Percentiles rank a stretch among this genome's conserved stretches.
Evolutionary conservation across 1,284 basidiomycete species (phyloP).

Genomic region (Coniophora puteana): DNA sequence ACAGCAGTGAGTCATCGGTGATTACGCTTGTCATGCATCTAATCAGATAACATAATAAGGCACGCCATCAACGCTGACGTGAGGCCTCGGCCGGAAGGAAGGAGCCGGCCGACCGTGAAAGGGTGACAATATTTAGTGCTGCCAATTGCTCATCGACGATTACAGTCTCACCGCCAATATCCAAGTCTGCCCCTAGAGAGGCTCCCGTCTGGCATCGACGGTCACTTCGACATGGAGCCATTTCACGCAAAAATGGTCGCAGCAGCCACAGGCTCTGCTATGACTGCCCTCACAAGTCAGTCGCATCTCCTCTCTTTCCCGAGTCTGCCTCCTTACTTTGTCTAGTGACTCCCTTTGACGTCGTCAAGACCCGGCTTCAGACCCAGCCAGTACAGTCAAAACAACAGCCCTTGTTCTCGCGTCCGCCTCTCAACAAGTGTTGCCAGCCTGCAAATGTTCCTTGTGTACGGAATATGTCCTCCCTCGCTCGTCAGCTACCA

Average conservation of each 20-base stretch:
- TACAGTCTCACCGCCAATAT: too few relatives aligned
- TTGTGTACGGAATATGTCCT: slow-evolving; percentile 78
- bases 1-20: too few relatives aligned
- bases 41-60: too few relatives aligned
- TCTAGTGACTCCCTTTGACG: slow-evolving; percentile 92
- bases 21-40: too few relatives aligned
- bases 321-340: background rate
- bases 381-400: too few relatives aligned
- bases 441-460: slow-evolving; percentile 60
- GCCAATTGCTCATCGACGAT: too few relatives aligned
- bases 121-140: too few relatives aligned
- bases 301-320: slow-evolving; percentile 12
- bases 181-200: too few relatives aligned
- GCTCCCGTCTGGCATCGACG: too few relatives aligned
- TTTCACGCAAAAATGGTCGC: slow-evolving; percentile 79
- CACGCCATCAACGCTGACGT: too few relatives aligned
- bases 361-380: slow-evolving; percentile 90
- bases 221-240: slow-evolving; percentile 60
- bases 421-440: slow-evolving; percentile 51
- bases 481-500: slow-evolving; percentile 49
- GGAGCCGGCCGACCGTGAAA: too few relatives aligned
- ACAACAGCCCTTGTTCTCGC: slow-evolving; percentile 47
- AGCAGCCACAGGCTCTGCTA: slow-evolving; percentile 74
- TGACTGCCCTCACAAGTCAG: slow-evolving; percentile 83
- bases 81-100: too few relatives aligned